Conservation (phyloP, 306 rosid species). For the Trifolium dubium region DNA sequence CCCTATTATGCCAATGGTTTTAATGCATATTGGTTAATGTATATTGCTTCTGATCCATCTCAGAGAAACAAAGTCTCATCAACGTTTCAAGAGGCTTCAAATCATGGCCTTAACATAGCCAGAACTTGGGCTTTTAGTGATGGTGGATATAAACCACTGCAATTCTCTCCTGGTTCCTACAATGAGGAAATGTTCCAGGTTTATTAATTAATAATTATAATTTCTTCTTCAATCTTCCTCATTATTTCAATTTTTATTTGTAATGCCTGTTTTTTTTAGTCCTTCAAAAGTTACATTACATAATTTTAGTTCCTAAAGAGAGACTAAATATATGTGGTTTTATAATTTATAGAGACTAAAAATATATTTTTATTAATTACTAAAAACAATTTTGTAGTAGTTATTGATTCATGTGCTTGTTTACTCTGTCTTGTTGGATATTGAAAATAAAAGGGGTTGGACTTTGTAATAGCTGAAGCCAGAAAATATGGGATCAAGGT, state of each 20-base stretch:
- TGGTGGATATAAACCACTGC: constrained; percentile 73
- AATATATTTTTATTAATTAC: too few species aligned
- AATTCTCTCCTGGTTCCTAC: constrained; percentile 85
- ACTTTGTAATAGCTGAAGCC: constrained; percentile 78
- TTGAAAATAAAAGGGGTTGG: constrained; percentile 70
- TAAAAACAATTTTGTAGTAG: background rate
- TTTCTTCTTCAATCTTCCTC: background rate
- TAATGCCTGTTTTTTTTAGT: too few species aligned
- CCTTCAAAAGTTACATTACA: too few species aligned
- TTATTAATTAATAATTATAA: constrained; percentile 7
- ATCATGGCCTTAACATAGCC: constrained; percentile 66
- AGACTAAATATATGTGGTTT: too few species aligned
- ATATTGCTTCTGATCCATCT: constrained; percentile 74
- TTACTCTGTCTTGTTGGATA: constrained; percentile 20
- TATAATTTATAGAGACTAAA: background rate
- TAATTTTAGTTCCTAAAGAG: too few species aligned
- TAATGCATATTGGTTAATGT: constrained; percentile 96
- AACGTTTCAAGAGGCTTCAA: constrained; percentile 66
- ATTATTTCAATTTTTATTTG: background rate
- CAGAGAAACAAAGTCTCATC: constrained; percentile 75
- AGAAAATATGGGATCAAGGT: constrained; percentile 73
- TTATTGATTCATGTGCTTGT: background rate
- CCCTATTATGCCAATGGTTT: constrained; percentile 88
- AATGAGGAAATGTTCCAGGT: constrained; percentile 85
- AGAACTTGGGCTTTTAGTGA: constrained; percentile 98